phyloP scores from a whole-genome alignment of 164 flowering plant genomes.

The Chimonanthus salicifolius region DNA sequence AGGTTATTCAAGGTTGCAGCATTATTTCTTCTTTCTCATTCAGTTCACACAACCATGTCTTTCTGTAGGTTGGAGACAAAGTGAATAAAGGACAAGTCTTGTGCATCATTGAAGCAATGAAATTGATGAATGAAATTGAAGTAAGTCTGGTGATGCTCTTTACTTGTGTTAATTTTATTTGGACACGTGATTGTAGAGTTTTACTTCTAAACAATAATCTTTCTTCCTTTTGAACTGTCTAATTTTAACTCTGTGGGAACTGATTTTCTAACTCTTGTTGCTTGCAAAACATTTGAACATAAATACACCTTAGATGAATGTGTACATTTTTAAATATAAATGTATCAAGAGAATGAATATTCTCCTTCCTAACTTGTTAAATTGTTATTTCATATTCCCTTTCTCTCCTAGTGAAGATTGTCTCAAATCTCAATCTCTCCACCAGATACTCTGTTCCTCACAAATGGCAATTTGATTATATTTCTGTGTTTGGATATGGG shows the following conservation, averaged over 20 bases:
- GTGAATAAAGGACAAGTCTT: constrained; percentile 44
- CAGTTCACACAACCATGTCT: neutral
- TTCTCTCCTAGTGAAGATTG: no score
- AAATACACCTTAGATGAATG: neutral
- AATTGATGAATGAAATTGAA: constrained; percentile 50
- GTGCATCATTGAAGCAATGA: constrained; percentile 52
- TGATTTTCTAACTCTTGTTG: neutral
- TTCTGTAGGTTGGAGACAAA: constrained; percentile 39
- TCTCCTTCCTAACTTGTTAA: no score
- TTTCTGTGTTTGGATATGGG: no score
- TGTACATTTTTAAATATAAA: no score
- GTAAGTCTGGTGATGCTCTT: constrained; percentile 16
- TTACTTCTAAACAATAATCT: neutral
- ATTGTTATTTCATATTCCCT: no score
- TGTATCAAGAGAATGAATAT: no score
- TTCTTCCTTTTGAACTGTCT: neutral
- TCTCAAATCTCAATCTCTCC: no score
- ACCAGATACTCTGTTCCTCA: no score
- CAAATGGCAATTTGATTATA: no score
- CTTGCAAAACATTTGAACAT: neutral
- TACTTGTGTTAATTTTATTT: neutral
- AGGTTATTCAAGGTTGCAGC: neutral
- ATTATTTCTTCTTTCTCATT: constrained; percentile 1
- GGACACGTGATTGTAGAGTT: neutral
- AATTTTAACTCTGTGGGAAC: neutral